A percentile compares a stretch with the other conserved stretches of the same genome.
Evolutionary conservation across 805 yeast genomes (phyloP).

Genomic region (Ogataea wickerhamii): DNA sequence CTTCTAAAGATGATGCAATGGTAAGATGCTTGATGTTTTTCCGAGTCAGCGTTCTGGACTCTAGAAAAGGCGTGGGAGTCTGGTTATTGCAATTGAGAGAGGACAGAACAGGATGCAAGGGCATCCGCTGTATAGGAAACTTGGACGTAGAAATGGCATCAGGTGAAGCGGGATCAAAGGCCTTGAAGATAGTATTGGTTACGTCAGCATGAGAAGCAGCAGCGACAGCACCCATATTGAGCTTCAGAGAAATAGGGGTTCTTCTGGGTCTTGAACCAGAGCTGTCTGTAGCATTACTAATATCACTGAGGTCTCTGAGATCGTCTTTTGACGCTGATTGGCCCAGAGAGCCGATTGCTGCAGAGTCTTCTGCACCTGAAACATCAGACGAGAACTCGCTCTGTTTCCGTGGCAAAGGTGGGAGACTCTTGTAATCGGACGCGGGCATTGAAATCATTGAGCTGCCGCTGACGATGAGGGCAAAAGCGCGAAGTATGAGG

Average conservation of each 20-base stretch:
- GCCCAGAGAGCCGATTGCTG: neutral
- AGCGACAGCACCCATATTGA: too few species aligned
- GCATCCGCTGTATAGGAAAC: constrained; percentile 6
- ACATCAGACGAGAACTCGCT: neutral
- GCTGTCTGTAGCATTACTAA: too few species aligned
- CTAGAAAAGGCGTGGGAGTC: constrained; percentile 20
- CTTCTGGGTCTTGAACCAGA: too few species aligned
- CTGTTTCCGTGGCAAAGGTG: constrained; percentile 14
- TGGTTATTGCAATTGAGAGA: constrained; percentile 8
- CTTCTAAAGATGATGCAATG: constrained; percentile 23
- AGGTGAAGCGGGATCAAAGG: too few species aligned
- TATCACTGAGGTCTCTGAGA: too few species aligned
- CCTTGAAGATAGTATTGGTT: too few species aligned
- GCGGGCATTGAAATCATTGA: constrained; percentile 9
- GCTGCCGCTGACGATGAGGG: neutral
- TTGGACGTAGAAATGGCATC: constrained; percentile 1
- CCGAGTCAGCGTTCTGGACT: constrained; percentile 46
- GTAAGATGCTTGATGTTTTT: constrained; percentile 58
- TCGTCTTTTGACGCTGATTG: neutral
- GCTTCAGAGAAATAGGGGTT: too few species aligned
- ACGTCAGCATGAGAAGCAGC: too few species aligned
- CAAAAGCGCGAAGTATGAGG: too few species aligned
- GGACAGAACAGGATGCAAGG: constrained; percentile 5
- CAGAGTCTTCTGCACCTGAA: constrained; percentile 1
- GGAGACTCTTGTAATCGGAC: constrained; percentile 17